Base-by-base conservation (phyloP, 305 asterid genomes). In the Striga hermonthica region DNA sequence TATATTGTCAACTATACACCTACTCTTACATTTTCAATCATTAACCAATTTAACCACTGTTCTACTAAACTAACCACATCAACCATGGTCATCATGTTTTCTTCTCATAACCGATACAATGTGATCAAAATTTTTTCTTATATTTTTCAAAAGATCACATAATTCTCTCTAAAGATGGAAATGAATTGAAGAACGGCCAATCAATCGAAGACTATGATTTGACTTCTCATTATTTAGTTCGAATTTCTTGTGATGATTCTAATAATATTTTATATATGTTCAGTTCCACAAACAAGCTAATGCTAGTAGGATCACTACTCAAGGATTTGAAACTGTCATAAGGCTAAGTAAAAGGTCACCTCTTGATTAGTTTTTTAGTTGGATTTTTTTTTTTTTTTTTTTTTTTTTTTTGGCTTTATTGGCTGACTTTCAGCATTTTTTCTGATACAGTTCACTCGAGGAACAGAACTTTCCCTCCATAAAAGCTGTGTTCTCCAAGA, bases 291-390 rank as follows among this genome's bases (percentile, higher is more conserved):
- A 75, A 54, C 83, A 68, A 73, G 73, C 72, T 61, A 82, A 85
- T 67, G 81, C 81, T 34, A 67, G 86, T 54, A 81, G 68, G 79
- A 64, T 72, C 48, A 52, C 72, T 47, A 49, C 58, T 34, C 82
- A 80, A 48, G 80, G 37, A n/a, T 90, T 87, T 52, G 79, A 86
- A n/a, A 76, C 78, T 90, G 97, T 65, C 87, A 81, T 45, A 65
- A 64, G 70, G 79, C 89, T 78, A 71, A 91, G 97, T 90, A 82
- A 75, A 22, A 57, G 52, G 71, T 65, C 75, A 62, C 37, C 6
- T 34, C 31, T 28, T 70, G 45, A 7, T 13, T n/a, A 52, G 68
- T 72, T 50, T 31, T 37, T 43, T 22, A 31, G 6, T 62, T 69
- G 59, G 13, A n/a, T n/a, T n/a, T n/a, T 10, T 66, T 13, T 59